Evolutionary conservation across 257 asterid species (phyloP).

Genomic region (Verbena officinalis): DNA sequence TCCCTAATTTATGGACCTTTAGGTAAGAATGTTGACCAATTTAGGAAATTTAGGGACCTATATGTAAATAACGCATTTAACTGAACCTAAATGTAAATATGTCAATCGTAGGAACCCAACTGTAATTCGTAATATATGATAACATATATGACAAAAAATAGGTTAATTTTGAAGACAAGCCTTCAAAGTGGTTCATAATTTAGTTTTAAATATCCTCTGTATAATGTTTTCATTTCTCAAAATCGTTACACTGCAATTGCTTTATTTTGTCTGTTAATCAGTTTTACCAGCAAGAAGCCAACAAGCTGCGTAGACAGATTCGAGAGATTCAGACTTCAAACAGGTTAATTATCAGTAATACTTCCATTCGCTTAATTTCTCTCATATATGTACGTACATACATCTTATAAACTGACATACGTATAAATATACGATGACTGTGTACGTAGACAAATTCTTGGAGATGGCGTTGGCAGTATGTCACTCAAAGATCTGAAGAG

Average conservation of each 20-base stretch:
- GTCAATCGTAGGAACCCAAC: too few relatives aligned
- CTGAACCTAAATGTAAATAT: too few relatives aligned
- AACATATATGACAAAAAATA: too few relatives aligned
- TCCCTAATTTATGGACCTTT: too few relatives aligned
- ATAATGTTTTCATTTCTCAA: neutral
- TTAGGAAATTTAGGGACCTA: too few relatives aligned
- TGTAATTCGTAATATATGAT: too few relatives aligned
- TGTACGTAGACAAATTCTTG: constrained; percentile 59
- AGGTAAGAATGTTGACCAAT: too few relatives aligned
- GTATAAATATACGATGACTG: neutral
- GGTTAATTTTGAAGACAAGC: too few relatives aligned
- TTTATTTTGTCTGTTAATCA: constrained; percentile 26
- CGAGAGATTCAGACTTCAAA: constrained; percentile 59
- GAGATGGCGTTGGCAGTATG: constrained; percentile 64
- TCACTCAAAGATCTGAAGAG: constrained; percentile 55
- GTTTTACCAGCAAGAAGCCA: constrained; percentile 88
- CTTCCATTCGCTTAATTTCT: too few relatives aligned
- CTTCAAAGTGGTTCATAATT: too few relatives aligned
- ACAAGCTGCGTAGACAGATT: constrained; percentile 63
- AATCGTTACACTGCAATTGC: neutral
- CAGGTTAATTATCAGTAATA: constrained; percentile 44
- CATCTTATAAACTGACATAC: neutral
- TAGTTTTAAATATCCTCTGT: too few relatives aligned
- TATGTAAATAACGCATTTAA: too few relatives aligned
- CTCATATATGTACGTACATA: neutral